These are phyloP conservation scores for Dactylellina haptotyla DNA, from an alignment of 2,329 filamentous ascomycete genomes.

Conservation along the genomic window DNA sequence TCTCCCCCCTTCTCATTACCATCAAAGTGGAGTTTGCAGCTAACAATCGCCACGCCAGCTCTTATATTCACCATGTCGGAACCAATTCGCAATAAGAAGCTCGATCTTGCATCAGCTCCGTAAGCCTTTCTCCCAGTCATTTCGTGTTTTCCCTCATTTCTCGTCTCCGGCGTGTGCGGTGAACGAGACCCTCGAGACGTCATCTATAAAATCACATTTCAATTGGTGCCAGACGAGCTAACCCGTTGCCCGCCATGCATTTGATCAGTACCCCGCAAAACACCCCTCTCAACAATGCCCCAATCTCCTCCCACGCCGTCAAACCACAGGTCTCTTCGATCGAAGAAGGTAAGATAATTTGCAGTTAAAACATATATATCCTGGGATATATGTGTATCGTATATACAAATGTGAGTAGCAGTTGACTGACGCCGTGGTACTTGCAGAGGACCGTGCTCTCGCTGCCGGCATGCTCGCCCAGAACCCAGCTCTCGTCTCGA, in stretches of 20 bases:
- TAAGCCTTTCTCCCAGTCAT: slow-evolving; percentile 64
- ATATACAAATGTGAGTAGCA: no score
- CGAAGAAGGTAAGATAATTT: slow-evolving; percentile 80
- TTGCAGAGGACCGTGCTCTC: slow-evolving; percentile 75
- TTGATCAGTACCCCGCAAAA: slow-evolving; percentile 92
- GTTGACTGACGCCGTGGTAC: no score
- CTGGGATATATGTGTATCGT: no score
- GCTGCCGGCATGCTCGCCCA: slow-evolving; percentile 94
- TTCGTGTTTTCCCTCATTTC: slow-evolving; percentile 57
- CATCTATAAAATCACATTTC: slow-evolving; percentile 55
- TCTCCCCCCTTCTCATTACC: no score
- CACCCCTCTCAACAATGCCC: slow-evolving; percentile 92
- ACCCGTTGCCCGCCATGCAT: slow-evolving; percentile 58
- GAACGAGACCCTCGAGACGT: slow-evolving; percentile 32
- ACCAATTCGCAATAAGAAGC: slow-evolving; percentile 74
- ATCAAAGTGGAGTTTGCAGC: slow-evolving; percentile 46
- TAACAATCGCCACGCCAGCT: slow-evolving; percentile 32
- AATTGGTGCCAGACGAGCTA: slow-evolving; percentile 63
- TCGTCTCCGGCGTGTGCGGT: slow-evolving; percentile 57
- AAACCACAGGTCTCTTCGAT: slow-evolving; percentile 94
- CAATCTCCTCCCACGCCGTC: slow-evolving; percentile 96
- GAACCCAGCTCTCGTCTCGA: slow-evolving; percentile 91
- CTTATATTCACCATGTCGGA: slow-evolving; percentile 68
- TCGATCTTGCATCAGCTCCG: slow-evolving; percentile 71
- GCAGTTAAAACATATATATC: no score